Percentiles rank a stretch among this genome's conserved stretches.
Evolutionary conservation across 2,329 filamentous ascomycete species (phyloP).

Genomic region (Penicillium brevicompactum): DNA sequence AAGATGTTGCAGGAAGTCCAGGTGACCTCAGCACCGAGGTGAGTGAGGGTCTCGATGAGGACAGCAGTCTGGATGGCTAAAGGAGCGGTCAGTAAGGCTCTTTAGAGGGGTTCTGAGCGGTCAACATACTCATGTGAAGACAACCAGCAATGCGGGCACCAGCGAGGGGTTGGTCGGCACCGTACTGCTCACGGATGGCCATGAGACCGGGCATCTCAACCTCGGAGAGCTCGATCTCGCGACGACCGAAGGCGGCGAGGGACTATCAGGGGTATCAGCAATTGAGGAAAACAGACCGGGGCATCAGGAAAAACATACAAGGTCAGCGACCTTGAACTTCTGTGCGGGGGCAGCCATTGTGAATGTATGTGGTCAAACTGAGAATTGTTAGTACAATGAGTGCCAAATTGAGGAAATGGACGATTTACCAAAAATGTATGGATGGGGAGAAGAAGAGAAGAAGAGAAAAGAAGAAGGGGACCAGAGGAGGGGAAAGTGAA

Average conservation of each 20-base stretch:
- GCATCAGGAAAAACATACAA: slow-evolving; percentile 56
- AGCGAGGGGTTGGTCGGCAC: slow-evolving; percentile 85
- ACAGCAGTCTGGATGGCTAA: slow-evolving; percentile 95
- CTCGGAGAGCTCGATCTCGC: slow-evolving; percentile 98
- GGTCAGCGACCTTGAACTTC: slow-evolving; percentile 98
- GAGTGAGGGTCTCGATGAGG: slow-evolving; percentile 94
- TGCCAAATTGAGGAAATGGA: background rate
- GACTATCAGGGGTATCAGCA: slow-evolving; percentile 50
- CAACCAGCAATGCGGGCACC: slow-evolving; percentile 96
- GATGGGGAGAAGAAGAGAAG: slow-evolving; percentile 12
- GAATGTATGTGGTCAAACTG: slow-evolving; percentile 29
- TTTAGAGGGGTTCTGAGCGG: background rate
- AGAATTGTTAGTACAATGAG: slow-evolving; percentile 8
- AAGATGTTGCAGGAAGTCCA: slow-evolving; percentile 99
- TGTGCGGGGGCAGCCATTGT: slow-evolving; percentile 75
- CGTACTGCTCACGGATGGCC: slow-evolving; percentile 90
- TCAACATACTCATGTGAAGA: slow-evolving; percentile 83
- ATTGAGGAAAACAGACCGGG: background rate
- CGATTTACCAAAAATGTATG: slow-evolving; percentile 11
- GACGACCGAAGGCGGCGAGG: slow-evolving; percentile 96
- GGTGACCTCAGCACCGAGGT: slow-evolving; percentile 96
- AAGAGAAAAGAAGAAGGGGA: slow-evolving; percentile 18
- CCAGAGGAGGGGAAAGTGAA: slow-evolving; percentile 17
- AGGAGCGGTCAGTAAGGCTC: slow-evolving; percentile 11
- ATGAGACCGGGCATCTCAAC: slow-evolving; percentile 97